These are phyloP conservation scores for Xylogone sp. DNA, from an alignment of 2,329 filamentous ascomycete genomes.

Conservation along the genomic window DNA sequence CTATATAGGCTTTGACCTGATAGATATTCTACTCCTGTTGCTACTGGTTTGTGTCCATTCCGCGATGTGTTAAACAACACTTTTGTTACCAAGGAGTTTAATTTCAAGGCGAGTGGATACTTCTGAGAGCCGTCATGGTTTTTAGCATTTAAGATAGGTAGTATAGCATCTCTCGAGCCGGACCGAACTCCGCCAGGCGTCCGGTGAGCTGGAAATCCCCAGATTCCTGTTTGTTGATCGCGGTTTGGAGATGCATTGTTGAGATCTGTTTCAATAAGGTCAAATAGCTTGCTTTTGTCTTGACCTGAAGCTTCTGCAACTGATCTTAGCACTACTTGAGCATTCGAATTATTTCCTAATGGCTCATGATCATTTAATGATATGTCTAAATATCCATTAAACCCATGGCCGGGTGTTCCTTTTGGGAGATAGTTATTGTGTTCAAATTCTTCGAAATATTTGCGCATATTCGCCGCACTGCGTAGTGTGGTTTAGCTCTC, in stretches of 20 bases:
- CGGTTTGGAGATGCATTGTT: constrained; percentile 17
- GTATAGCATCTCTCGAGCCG: constrained; percentile 18
- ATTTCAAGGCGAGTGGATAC: constrained; percentile 15
- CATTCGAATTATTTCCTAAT: constrained; percentile 5
- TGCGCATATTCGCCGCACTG: constrained; percentile 6
- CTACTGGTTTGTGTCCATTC: constrained; percentile 18
- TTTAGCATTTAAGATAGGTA: constrained; percentile 20
- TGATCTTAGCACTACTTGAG: constrained; percentile 6
- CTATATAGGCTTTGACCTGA: constrained; percentile 38
- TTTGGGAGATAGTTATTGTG: constrained; percentile 7
- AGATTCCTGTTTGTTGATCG: constrained; percentile 18
- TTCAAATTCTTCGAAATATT: constrained; percentile 8
- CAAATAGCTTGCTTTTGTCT: constrained; percentile 9
- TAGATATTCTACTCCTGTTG: constrained; percentile 38
- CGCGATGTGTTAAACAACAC: constrained; percentile 28
- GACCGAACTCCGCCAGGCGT: constrained; percentile 13
- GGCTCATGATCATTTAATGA: constrained; percentile 2
- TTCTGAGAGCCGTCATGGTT: too few relatives aligned
- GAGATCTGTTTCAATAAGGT: constrained; percentile 14
- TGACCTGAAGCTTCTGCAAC: not conserved
- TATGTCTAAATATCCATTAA: constrained; percentile 21
- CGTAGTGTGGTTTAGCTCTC: too few relatives aligned
- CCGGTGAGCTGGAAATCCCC: constrained; percentile 21
- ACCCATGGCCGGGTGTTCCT: constrained; percentile 9
- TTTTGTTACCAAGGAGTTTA: constrained; percentile 33